Conservation (phyloP, 2,329 filamentous ascomycete species). For the Ophiostoma australiae region DNA sequence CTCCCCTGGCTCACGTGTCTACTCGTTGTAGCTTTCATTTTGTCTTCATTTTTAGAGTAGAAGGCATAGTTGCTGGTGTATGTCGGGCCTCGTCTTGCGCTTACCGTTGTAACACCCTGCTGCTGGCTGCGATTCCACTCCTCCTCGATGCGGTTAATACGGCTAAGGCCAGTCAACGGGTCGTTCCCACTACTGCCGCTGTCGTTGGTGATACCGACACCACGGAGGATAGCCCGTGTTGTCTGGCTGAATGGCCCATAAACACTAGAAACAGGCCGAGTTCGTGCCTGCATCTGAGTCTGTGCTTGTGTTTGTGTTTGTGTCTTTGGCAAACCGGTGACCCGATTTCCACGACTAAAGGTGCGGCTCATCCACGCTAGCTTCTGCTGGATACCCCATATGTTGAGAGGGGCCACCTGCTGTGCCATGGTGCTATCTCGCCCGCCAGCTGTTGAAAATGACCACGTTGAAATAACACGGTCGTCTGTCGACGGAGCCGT, state of each 20-base stretch:
- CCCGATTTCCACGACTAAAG: not conserved
- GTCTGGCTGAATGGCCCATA: not conserved
- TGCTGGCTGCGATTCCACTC: not conserved
- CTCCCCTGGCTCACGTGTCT: not conserved
- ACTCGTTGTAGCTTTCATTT: not conserved
- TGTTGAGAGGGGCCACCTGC: not conserved
- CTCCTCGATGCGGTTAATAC: not conserved
- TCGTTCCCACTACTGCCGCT: not conserved
- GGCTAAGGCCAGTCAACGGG: not conserved
- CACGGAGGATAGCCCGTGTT: not conserved
- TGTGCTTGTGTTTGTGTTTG: not conserved
- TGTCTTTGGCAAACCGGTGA: not conserved
- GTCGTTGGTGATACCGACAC: not conserved
- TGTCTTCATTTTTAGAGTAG: not conserved
- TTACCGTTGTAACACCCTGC: not conserved
- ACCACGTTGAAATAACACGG: not conserved
- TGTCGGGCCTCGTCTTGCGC: not conserved
- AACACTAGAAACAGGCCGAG: not conserved
- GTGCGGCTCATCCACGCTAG: not conserved
- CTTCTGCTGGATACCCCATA: not conserved
- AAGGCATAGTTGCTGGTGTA: not conserved
- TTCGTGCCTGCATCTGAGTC: not conserved
- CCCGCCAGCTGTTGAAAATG: not conserved
- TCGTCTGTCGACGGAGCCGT: not conserved
- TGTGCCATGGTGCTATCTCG: not conserved